Percentiles rank a stretch among this genome's conserved stretches.
phyloP scores from a whole-genome alignment of 108 stramenopile genomes.

The Pseudonitzschia multiseries region DNA sequence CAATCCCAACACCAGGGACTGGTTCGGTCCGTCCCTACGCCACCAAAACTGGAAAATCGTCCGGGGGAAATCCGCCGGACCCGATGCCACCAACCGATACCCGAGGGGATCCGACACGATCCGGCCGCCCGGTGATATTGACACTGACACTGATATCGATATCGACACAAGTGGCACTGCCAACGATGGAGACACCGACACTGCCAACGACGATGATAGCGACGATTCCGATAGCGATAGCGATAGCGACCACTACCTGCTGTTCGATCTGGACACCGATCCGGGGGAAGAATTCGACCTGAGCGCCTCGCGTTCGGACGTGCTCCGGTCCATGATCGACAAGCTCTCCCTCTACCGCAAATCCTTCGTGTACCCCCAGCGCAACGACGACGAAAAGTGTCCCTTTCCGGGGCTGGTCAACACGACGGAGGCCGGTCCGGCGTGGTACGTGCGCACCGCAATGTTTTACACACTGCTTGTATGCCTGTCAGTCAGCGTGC shows the following conservation, averaged over 20 bases:
- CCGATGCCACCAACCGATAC: neutral
- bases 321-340: slow-evolving; percentile 10
- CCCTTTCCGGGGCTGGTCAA: slow-evolving; percentile 17
- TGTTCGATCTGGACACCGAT: slow-evolving; percentile 34
- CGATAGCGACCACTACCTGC: slow-evolving; percentile 10
- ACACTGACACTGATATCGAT: neutral
- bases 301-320: slow-evolving; percentile 7
- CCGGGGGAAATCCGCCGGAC: slow-evolving; percentile 32
- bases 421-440: neutral
- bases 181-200: neutral
- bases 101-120: slow-evolving; percentile 16
- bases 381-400: slow-evolving; percentile 13
- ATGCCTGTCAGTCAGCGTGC: neutral
- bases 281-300: slow-evolving; percentile 24
- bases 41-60: slow-evolving; percentile 41
- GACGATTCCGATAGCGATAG: neutral
- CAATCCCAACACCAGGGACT: neutral
- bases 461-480: neutral
- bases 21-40: slow-evolving; percentile 39
- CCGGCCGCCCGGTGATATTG: slow-evolving; percentile 3
- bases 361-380: slow-evolving; percentile 29
- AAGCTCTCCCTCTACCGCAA: slow-evolving; percentile 24
- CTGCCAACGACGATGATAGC: neutral
- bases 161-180: too few relatives aligned
- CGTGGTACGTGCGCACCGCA: neutral